phyloP scores from a whole-genome alignment of 108 stramenopile genomes.

The Cyclostephanos invisitatus region DNA sequence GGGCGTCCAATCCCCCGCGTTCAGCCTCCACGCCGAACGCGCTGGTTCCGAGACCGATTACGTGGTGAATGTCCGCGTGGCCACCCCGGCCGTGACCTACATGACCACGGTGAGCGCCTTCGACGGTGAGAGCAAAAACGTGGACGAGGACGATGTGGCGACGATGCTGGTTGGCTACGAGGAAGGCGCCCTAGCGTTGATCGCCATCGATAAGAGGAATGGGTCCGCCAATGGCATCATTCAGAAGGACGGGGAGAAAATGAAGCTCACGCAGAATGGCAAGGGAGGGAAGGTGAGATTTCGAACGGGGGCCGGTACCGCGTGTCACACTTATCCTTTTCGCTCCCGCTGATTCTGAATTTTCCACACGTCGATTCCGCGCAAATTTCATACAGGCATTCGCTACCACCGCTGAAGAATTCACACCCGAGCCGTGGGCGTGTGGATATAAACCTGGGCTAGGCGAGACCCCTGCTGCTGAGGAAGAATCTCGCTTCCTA shows the following conservation, averaged over 20 bases:
- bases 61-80: background rate
- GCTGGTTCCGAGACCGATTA: background rate
- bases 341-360: no score
- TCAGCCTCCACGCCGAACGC: background rate
- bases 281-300: background rate
- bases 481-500: no score
- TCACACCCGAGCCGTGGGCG: conserved; percentile 1
- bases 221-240: background rate
- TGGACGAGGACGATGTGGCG: background rate
- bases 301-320: no score
- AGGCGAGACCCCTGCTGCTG: no score
- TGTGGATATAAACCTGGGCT: background rate
- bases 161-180: conserved; percentile 3
- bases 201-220: background rate
- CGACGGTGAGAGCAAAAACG: background rate
- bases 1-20: background rate
- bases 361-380: background rate
- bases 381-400: background rate
- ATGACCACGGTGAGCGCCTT: background rate
- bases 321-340: background rate
- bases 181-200: background rate
- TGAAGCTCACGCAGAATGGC: background rate
- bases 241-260: background rate
- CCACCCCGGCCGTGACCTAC: background rate
- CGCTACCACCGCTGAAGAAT: background rate